A percentile compares a stretch with the other conserved stretches of the same genome.
These are phyloP conservation scores for Neonectria ditissima DNA, from an alignment of 2,329 filamentous ascomycete genomes.

Conservation along the genomic window DNA sequence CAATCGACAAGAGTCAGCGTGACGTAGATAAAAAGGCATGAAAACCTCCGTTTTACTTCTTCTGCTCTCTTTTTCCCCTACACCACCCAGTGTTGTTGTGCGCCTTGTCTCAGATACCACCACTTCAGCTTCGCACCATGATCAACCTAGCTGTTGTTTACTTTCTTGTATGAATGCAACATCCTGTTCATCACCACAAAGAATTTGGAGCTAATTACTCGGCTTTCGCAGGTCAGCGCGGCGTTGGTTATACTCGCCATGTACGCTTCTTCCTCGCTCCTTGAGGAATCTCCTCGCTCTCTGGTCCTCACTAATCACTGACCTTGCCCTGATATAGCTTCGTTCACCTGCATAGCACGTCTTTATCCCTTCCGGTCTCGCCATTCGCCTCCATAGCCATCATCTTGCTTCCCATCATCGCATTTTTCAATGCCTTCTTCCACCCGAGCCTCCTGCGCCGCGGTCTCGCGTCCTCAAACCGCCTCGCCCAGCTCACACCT, in stretches of 20 bases:
- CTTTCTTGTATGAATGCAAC: conserved; percentile 43
- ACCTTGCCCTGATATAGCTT: conserved; percentile 45
- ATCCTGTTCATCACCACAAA: too few relatives aligned
- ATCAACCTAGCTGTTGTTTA: conserved; percentile 47
- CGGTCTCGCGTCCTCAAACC: conserved; percentile 36
- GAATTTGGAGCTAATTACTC: neutral
- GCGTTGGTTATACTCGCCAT: conserved; percentile 8
- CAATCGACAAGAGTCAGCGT: neutral
- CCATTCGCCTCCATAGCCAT: conserved; percentile 51
- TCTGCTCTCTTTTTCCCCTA: neutral
- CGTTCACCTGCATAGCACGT: conserved; percentile 53
- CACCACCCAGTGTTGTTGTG: too few relatives aligned
- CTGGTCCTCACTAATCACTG: neutral
- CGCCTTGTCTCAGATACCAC: neutral
- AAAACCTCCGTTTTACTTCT: neutral
- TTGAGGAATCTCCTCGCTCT: neutral
- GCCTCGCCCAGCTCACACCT: conserved; percentile 44
- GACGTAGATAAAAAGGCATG: too few relatives aligned
- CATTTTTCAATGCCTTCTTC: conserved; percentile 52
- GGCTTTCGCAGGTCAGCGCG: neutral
- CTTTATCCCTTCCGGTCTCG: conserved; percentile 56
- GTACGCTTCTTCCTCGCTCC: neutral
- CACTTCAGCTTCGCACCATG: conserved; percentile 28
- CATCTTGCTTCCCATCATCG: conserved; percentile 55
- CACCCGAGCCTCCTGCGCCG: conserved; percentile 49